These are phyloP conservation scores for Arthrinium phaeospermum DNA, from an alignment of 2,329 filamentous ascomycete species.

Conservation along the genomic window DNA sequence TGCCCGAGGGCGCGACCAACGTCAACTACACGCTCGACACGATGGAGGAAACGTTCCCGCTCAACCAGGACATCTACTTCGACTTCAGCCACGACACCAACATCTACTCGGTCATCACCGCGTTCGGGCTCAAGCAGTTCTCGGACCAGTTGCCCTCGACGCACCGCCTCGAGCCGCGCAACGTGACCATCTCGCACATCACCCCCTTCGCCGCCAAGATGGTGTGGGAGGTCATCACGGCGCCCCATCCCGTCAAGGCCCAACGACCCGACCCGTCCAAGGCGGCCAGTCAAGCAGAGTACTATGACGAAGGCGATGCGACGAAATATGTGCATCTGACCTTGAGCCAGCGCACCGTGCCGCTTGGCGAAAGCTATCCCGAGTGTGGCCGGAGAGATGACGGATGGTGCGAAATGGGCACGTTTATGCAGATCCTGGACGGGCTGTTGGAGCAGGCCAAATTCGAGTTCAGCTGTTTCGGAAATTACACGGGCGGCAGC, in stretches of 20 bases:
- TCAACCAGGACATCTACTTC: conserved; percentile 75
- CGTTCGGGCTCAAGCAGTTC: conserved; percentile 76
- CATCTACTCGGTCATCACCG: conserved; percentile 71
- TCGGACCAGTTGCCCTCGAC: conserved; percentile 61
- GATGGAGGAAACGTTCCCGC: conserved; percentile 71
- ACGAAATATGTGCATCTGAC: conserved; percentile 78
- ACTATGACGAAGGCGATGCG: conserved; percentile 49
- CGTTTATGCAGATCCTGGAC: conserved; percentile 68
- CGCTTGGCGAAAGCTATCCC: conserved; percentile 68
- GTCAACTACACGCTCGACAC: conserved; percentile 75
- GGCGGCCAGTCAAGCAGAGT: conserved; percentile 49
- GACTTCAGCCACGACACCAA: conserved; percentile 83
- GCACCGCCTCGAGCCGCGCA: conserved; percentile 60
- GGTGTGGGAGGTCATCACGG: conserved; percentile 60
- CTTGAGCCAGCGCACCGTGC: conserved; percentile 75
- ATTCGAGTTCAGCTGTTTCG: conserved; percentile 72
- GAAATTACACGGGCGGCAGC: conserved; percentile 48
- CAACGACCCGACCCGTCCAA: conserved; percentile 44
- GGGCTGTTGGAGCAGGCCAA: conserved; percentile 61
- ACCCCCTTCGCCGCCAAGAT: conserved; percentile 75
- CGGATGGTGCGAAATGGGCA: conserved; percentile 77
- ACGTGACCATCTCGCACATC: conserved; percentile 70
- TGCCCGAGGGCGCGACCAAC: conserved; percentile 62
- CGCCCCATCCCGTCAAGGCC: conserved; percentile 66
- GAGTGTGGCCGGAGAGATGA: conserved; percentile 68